Percentiles rank a stretch among this genome's conserved stretches.
These are phyloP conservation scores for Phytopythium vexans DNA, from an alignment of 352 stramenopile genomes.

Conservation along the genomic window DNA sequence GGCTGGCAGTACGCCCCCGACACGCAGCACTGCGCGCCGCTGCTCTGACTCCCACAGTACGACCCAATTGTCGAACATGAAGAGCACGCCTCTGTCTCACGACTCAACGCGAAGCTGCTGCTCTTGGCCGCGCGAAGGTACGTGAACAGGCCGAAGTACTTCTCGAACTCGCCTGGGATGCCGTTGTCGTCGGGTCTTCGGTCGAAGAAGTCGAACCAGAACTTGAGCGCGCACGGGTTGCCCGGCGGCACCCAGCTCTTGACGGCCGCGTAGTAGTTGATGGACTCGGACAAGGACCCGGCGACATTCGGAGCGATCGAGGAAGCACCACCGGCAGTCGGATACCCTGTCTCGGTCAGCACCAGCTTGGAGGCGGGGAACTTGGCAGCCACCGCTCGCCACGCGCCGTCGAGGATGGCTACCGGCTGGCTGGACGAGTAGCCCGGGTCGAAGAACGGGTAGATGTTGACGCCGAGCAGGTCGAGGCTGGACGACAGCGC, in stretches of 20 bases:
- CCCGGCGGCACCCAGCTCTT: conserved; percentile 15
- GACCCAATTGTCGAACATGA: no score
- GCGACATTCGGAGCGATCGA: conserved; percentile 29
- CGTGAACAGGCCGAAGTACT: conserved; percentile 57
- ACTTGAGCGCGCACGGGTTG: conserved; percentile 27
- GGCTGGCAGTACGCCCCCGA: conserved; percentile 24
- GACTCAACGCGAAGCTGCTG: no score
- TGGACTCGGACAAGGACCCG: conserved; percentile 30
- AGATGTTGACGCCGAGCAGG: conserved; percentile 59
- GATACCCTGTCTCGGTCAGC: conserved; percentile 59
- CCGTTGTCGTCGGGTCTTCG: conserved; percentile 40
- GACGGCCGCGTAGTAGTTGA: conserved; percentile 22
- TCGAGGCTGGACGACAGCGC: conserved; percentile 27
- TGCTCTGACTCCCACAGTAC: no score
- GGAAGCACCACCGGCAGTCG: conserved; percentile 35
- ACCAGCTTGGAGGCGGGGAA: conserved; percentile 37
- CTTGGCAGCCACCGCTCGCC: conserved; percentile 34
- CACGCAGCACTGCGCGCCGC: no score
- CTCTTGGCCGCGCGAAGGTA: conserved; percentile 41
- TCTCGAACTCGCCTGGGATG: conserved; percentile 33
- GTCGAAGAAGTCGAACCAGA: conserved; percentile 65
- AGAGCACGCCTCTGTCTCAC: no score
- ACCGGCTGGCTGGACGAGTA: conserved; percentile 41
- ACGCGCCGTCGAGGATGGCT: conserved; percentile 37
- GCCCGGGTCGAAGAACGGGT: conserved; percentile 53